A percentile compares a stretch with the other conserved stretches of the same genome.
Conservation (phyloP, 1,284 basidiomycete species). For the Butyriboletus appendiculatus region DNA sequence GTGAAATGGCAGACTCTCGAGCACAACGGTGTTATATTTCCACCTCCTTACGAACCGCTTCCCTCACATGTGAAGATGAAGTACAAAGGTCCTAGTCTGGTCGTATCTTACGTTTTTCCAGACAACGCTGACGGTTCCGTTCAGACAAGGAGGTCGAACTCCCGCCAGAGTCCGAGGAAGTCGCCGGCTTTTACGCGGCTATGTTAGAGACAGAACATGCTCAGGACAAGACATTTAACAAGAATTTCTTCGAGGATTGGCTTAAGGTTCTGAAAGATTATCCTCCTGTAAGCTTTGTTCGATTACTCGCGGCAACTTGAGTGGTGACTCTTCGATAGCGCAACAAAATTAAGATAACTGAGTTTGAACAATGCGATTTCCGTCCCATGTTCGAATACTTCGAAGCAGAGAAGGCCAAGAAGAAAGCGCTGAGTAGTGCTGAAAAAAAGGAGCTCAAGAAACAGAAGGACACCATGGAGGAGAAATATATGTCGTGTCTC, state of each 20-base stretch:
- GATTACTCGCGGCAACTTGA: constrained; percentile 1
- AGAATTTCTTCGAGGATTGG: constrained; percentile 97
- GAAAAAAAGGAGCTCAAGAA: constrained; percentile 92
- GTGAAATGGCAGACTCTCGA: constrained; percentile 93
- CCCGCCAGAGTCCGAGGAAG: constrained; percentile 89
- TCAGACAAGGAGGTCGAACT: constrained; percentile 80
- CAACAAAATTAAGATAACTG: constrained; percentile 76
- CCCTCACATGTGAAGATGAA: constrained; percentile 91
- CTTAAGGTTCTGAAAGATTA: constrained; percentile 74
- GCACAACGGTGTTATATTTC: constrained; percentile 95
- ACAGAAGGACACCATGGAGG: constrained; percentile 82
- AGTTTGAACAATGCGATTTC: constrained; percentile 90
- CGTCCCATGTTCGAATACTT: constrained; percentile 93
- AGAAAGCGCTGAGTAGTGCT: constrained; percentile 83
- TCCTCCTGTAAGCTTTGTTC: constrained; percentile 73
- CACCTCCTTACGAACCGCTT: constrained; percentile 89
- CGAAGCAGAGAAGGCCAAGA: constrained; percentile 90
- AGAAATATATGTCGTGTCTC: constrained; percentile 81
- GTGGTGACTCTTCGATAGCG: constrained; percentile 41
- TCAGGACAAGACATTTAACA: constrained; percentile 86
- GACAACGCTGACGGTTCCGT: constrained; percentile 18
- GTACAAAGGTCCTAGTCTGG: constrained; percentile 74
- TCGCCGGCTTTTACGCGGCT: constrained; percentile 95
- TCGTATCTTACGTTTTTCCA: constrained; percentile 6
- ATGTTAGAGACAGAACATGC: constrained; percentile 95